Conservation (phyloP, 2,329 filamentous ascomycete genomes). For the Alternaria longipes region DNA sequence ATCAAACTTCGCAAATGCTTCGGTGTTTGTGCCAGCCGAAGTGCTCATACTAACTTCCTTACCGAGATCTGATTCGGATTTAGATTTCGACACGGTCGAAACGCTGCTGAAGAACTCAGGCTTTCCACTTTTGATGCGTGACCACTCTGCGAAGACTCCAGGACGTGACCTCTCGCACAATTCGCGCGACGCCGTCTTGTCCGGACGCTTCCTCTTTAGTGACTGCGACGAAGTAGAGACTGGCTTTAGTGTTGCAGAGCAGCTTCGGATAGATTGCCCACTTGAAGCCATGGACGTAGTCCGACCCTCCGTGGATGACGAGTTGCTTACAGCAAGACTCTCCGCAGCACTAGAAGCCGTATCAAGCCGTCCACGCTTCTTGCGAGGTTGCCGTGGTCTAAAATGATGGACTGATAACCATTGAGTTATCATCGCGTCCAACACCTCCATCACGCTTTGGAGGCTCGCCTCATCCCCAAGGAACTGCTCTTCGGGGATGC, state of each 20-base stretch:
- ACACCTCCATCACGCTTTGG: conserved; percentile 68
- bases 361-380: conserved; percentile 11
- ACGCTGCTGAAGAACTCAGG: conserved; percentile 43
- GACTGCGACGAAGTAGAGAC: not conserved
- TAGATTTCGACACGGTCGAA: conserved; percentile 18
- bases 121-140: conserved; percentile 56
- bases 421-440: conserved; percentile 73
- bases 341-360: conserved; percentile 6
- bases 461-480: conserved; percentile 51
- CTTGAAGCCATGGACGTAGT: not conserved
- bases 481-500: conserved; percentile 30
- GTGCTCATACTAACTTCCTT: not conserved
- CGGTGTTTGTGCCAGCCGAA: not conserved
- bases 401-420: conserved; percentile 81
- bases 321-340: not conserved
- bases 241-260: not conserved
- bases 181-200: not conserved
- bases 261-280: not conserved
- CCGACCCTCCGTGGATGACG: not conserved
- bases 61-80: not conserved
- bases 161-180: conserved; percentile 5
- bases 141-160: conserved; percentile 50
- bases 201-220: conserved; percentile 36
- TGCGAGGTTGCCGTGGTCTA: conserved; percentile 58
- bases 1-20: conserved; percentile 18